Evolutionary conservation across 176 grass and related monocot genomes (phyloP).

Genomic region (Juncus inflexus): DNA sequence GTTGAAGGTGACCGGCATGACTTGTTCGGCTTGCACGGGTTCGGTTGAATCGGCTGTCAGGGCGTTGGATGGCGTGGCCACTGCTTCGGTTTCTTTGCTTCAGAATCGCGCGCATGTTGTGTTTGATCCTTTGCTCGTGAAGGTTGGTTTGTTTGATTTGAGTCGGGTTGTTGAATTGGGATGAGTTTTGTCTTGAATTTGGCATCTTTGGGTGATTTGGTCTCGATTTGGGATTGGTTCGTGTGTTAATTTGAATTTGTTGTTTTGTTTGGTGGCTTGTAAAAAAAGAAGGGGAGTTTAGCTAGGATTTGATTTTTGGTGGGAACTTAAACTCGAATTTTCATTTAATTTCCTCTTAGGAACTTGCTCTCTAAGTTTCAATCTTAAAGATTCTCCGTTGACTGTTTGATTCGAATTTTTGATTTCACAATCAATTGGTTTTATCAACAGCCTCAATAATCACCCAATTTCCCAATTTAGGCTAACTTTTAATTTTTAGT

Average conservation of each 20-base stretch:
- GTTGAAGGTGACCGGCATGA: constrained; percentile 82
- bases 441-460: no score
- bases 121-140: constrained; percentile 69
- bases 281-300: neutral
- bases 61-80: constrained; percentile 42
- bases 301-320: neutral
- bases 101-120: constrained; percentile 83
- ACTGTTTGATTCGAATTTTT: no score
- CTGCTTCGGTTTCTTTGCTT: constrained; percentile 64
- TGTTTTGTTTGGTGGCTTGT: neutral
- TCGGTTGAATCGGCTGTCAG: constrained; percentile 74
- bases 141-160: constrained; percentile 43
- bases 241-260: neutral
- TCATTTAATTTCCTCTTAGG: no score
- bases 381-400: no score
- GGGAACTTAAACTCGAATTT: neutral
- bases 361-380: no score
- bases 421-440: no score
- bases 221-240: neutral
- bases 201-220: neutral
- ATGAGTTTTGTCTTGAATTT: neutral
- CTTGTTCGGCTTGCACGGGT: constrained; percentile 80
- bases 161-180: neutral
- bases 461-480: no score
- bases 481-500: no score